These are phyloP conservation scores for Fusarium lyarnte DNA, from an alignment of 2,329 filamentous ascomycete species.

Conservation along the genomic window DNA sequence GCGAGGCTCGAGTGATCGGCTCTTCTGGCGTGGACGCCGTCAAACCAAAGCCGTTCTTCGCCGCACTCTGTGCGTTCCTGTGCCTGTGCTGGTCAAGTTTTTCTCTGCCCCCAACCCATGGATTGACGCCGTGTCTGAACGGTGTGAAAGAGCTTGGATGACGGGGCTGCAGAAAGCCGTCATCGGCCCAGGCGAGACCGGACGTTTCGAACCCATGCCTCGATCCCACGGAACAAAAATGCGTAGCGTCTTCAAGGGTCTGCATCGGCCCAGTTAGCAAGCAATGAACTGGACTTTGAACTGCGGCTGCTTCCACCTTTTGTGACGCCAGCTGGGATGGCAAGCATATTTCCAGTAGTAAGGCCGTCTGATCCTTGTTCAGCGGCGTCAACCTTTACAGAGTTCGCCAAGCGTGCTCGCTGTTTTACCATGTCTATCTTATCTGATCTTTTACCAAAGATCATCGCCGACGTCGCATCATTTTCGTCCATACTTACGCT, in stretches of 20 bases:
- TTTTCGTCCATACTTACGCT: conserved; percentile 8
- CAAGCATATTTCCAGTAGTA: conserved; percentile 20
- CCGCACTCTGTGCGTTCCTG: neutral
- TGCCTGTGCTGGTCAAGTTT: conserved; percentile 13
- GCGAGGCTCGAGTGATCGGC: conserved; percentile 27
- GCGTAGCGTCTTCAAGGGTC: conserved; percentile 26
- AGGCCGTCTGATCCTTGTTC: conserved; percentile 18
- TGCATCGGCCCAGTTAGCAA: conserved; percentile 15
- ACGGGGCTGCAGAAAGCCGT: conserved; percentile 29
- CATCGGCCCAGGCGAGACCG: conserved; percentile 25
- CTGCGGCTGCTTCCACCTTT: conserved; percentile 1
- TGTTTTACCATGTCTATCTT: conserved; percentile 29
- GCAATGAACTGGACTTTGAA: neutral
- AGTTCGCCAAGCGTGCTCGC: conserved; percentile 12
- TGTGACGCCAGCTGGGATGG: conserved; percentile 1
- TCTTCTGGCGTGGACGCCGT: conserved; percentile 27
- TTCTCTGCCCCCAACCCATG: conserved; percentile 3
- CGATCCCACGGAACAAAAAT: conserved; percentile 16
- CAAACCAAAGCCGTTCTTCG: conserved; percentile 10
- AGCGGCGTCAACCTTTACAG: conserved; percentile 8
- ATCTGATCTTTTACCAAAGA: conserved; percentile 49
- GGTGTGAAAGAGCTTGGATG: conserved; percentile 11
- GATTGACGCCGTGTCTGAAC: conserved; percentile 15
- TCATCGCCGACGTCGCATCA: conserved; percentile 50
- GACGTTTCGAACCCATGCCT: conserved; percentile 18